phyloP scores from a whole-genome alignment of 768 basidiomycete species.

The Gloeopeniophorella convolvens region DNA sequence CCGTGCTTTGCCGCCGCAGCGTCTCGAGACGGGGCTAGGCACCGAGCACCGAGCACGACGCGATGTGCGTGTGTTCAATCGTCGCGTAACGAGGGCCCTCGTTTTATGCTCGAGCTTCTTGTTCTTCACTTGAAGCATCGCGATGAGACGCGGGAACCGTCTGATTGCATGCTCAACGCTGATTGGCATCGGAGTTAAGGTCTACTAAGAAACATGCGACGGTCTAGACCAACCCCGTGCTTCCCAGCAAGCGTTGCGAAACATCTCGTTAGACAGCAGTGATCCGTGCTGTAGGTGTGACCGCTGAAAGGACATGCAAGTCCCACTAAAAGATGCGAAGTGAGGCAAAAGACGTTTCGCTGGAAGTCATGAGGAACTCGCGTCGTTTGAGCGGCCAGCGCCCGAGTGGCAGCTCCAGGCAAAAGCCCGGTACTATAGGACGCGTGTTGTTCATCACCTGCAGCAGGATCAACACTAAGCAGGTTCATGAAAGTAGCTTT shows the following conservation, averaged over 20 bases:
- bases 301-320: background rate
- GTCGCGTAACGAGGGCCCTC: slow-evolving; percentile 1
- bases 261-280: background rate
- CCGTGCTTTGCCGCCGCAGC: no score
- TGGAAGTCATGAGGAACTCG: background rate
- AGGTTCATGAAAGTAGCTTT: slow-evolving; percentile 2
- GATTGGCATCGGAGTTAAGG: background rate
- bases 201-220: background rate
- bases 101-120: background rate
- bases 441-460: background rate
- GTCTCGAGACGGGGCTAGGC: no score
- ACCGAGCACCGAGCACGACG: background rate
- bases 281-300: slow-evolving; percentile 2
- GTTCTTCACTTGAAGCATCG: no score
- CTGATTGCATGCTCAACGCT: background rate
- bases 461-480: background rate
- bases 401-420: background rate
- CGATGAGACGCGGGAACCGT: background rate
- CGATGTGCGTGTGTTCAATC: background rate
- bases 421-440: background rate
- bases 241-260: background rate
- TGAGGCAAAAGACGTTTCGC: background rate
- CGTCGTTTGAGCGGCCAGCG: slow-evolving; percentile 1
- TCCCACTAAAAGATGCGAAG: background rate
- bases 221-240: background rate